Evolutionary conservation across 2,329 filamentous ascomycete genomes (phyloP), one percentile per base, ranked within the genome.

Genomic region (Triangularia setosa): DNA sequence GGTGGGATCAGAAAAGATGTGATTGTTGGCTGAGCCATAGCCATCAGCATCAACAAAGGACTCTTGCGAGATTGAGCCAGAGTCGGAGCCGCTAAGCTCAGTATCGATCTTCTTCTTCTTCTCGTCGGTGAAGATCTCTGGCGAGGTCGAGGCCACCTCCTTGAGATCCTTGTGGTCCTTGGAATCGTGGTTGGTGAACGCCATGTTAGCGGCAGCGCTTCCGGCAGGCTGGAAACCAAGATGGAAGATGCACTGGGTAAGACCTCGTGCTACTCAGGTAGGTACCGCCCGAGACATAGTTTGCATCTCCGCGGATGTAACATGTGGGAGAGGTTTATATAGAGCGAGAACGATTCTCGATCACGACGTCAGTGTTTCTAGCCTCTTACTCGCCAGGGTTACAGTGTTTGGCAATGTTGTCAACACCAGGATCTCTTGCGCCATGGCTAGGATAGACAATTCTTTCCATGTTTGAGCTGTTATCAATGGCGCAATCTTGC

Each of bases 1-100:
- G 2, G 77, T 75, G 2, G 82, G 79, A 58, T 86, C 82, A 0
- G 79, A 75, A 68, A 87, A 87, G 35, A 77, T 58, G 60, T 60
- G 58, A 27, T 53, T 12, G 35, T 25, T 23, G n/a, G 35, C 23
- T 14, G 58, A 60, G 23, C 35, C 58, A 23, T 60, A 60, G 24
- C 58, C 58, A n/a, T 60, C 58, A 21, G 40, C 40, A 27, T 60
- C 58, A 8, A 27, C 58, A 14, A 60, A 12, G 4, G 23, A 28
- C 23, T 60, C 35, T 21, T 52, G 35, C 2, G 35, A 44, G 25
- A 60, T 8, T 5, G 58, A 60, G 6, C 25, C 58, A 48, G 40
- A 40, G 58, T 44, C 48, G 12, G 35, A 40, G 24, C 24, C 21
- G 33, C 58, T 25, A 25, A 25, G 40, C 21, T 25, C 35, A 1